phyloP scores from a whole-genome alignment of 1,139 yeast genomes.

The Suhomyces anneliseae region DNA sequence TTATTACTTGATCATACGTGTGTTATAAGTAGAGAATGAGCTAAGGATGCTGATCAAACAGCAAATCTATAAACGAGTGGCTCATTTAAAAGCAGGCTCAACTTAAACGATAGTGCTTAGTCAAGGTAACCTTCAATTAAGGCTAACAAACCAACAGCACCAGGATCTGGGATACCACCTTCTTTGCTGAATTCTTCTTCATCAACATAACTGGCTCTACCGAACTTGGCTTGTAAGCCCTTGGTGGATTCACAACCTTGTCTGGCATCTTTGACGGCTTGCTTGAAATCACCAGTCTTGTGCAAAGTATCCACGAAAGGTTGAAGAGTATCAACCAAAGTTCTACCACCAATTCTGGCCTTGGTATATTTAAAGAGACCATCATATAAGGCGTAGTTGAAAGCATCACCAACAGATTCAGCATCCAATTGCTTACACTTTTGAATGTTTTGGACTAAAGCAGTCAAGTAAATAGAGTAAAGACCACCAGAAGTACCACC shows the following conservation, averaged over 20 bases:
- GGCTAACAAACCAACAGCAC: conserved; percentile 80
- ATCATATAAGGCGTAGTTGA: conserved; percentile 52
- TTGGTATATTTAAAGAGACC: conserved; percentile 77
- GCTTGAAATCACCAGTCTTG: conserved; percentile 47
- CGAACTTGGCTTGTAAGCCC: conserved; percentile 78
- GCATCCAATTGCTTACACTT: conserved; percentile 30
- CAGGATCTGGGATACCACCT: conserved; percentile 89
- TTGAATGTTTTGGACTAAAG: conserved; percentile 46
- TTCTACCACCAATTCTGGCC: conserved; percentile 89
- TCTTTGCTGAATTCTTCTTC: conserved; percentile 50
- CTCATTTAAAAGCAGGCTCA: background rate
- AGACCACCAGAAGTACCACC: conserved; percentile 97
- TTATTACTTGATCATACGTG: no score
- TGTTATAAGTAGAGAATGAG: no score
- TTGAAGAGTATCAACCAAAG: conserved; percentile 81
- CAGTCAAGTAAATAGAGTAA: conserved; percentile 78
- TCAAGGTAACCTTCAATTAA: conserved; percentile 54
- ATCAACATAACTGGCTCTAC: conserved; percentile 87
- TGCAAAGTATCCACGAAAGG: conserved; percentile 74
- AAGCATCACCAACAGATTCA: conserved; percentile 25
- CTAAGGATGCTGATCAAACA: no score
- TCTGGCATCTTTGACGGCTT: conserved; percentile 68
- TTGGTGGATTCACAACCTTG: conserved; percentile 78
- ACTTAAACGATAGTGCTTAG: background rate
- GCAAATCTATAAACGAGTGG: background rate